Base-by-base conservation (phyloP, 2,329 filamentous ascomycete species). In the Cercospora zeina region DNA sequence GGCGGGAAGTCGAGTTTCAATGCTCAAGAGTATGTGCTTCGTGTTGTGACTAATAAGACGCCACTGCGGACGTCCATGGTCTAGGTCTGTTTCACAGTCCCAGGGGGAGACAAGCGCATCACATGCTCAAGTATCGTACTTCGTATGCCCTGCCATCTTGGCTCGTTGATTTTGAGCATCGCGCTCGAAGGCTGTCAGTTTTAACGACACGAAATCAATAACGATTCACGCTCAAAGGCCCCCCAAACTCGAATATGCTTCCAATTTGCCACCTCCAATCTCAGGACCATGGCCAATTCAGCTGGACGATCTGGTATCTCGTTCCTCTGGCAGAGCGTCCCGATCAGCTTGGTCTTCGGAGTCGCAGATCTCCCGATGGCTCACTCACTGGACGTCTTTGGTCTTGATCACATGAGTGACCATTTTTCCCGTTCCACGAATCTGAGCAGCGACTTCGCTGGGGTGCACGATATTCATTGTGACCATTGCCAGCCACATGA, bases 201-300 rank as follows among this genome's bases (percentile, higher is more conserved):
- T n/a, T n/a, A n/a, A n/a, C 13, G 21, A 27, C 19, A 10, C 21
- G 11, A n/a, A 24, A 30, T 49, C 21, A 49, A 49, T 2, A 49
- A 49, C 13, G 42, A 21, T 49, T 30, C 11, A 30, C 24, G 42
- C 42, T 49, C 42, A 49, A 49, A 21, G 39, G 16, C 39, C 21
- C 21, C 9, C 11, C 39, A 21, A 19, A 19, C 10, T 19, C 39
- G 21, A 11, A n/a, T 14, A 14, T 19, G 2, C 14, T 2, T 24
- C 27, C 11, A 7, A 27, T 5, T 1, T 6, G 5, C 21, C 42
- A 24, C 13, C 13, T 14, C 11, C 88, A 83, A 3, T 5, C 8
- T 56, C 54, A 56, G 19, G 54, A 37, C 37, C 54, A 56, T 42
- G 54, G 34, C 1, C 54, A 19, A 39, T 39, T 45, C 14, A 56